These are phyloP conservation scores for Pythium graminicola DNA, from an alignment of 352 stramenopile genomes.

Conservation along the genomic window DNA sequence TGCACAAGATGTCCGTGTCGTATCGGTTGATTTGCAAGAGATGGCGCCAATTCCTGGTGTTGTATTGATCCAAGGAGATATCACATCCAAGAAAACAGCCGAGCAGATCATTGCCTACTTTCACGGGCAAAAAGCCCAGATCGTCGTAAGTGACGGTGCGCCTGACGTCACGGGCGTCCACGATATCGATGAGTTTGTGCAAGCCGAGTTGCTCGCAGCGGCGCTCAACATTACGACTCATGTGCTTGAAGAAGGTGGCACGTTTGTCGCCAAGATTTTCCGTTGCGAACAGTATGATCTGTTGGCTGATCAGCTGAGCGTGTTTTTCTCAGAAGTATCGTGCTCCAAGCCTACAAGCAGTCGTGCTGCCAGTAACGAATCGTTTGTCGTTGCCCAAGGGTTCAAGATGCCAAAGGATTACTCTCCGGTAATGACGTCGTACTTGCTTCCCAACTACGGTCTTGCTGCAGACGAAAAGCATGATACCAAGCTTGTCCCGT, in stretches of 20 bases:
- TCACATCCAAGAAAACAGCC: slow-evolving; percentile 70
- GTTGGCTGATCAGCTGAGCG: slow-evolving; percentile 60
- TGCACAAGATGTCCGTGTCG: slow-evolving; percentile 31
- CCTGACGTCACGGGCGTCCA: slow-evolving; percentile 93
- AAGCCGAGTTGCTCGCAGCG: slow-evolving; percentile 71
- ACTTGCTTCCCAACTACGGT: slow-evolving; percentile 61
- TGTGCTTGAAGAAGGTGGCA: slow-evolving; percentile 58
- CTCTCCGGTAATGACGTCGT: slow-evolving; percentile 56
- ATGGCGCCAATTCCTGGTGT: slow-evolving; percentile 95
- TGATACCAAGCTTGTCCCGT: slow-evolving; percentile 77
- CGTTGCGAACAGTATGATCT: slow-evolving; percentile 73
- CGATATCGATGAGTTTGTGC: slow-evolving; percentile 77
- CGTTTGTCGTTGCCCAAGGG: slow-evolving; percentile 70
- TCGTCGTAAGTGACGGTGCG: slow-evolving; percentile 98
- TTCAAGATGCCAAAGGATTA: slow-evolving; percentile 49
- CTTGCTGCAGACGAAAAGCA: slow-evolving; percentile 38
- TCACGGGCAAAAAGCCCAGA: slow-evolving; percentile 84
- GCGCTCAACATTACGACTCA: slow-evolving; percentile 77
- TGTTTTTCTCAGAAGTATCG: slow-evolving; percentile 65
- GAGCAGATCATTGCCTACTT: slow-evolving; percentile 70
- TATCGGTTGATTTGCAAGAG: slow-evolving; percentile 87
- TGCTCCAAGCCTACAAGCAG: slow-evolving; percentile 82
- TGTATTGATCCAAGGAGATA: slow-evolving; percentile 72
- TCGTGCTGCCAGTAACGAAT: slow-evolving; percentile 81
- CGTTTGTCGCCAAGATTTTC: slow-evolving; percentile 85